phyloP scores from a whole-genome alignment of 1,139 yeast genomes.

The Lodderomyces margitis region DNA sequence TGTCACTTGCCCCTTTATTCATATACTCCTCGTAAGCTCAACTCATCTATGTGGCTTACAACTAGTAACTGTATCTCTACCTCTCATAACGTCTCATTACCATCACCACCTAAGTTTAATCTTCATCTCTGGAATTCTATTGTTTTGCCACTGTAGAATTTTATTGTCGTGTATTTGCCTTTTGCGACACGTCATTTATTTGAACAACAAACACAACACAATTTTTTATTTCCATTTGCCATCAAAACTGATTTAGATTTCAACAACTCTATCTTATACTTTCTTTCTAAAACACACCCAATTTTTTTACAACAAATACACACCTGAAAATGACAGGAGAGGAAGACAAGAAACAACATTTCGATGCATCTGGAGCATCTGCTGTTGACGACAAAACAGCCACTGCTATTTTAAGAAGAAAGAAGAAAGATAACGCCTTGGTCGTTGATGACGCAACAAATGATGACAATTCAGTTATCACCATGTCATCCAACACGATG shows the following conservation, averaged over 20 bases:
- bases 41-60: too few relatives aligned
- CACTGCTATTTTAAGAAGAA: constrained; percentile 93
- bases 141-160: neutral
- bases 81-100: too few relatives aligned
- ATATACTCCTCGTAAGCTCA: too few relatives aligned
- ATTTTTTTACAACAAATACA: constrained; percentile 1
- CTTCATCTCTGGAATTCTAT: too few relatives aligned
- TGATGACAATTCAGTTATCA: constrained; percentile 95
- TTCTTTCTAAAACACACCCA: neutral
- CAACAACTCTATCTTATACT: neutral
- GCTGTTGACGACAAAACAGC: constrained; percentile 81
- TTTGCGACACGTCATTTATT: neutral
- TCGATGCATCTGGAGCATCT: constrained; percentile 47
- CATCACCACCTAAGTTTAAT: too few relatives aligned
- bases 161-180: neutral
- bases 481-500: constrained; percentile 94
- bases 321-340: constrained; percentile 23
- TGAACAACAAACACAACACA: neutral
- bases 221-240: neutral
- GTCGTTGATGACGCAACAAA: constrained; percentile 96
- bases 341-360: constrained; percentile 37
- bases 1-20: too few relatives aligned
- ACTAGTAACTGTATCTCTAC: too few relatives aligned
- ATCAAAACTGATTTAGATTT: neutral
- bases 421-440: constrained; percentile 95